A percentile compares a stretch with the other conserved stretches of the same genome.
Conservation (phyloP, 371 early-diverging fungal species). For the Parasitella parasitica region DNA sequence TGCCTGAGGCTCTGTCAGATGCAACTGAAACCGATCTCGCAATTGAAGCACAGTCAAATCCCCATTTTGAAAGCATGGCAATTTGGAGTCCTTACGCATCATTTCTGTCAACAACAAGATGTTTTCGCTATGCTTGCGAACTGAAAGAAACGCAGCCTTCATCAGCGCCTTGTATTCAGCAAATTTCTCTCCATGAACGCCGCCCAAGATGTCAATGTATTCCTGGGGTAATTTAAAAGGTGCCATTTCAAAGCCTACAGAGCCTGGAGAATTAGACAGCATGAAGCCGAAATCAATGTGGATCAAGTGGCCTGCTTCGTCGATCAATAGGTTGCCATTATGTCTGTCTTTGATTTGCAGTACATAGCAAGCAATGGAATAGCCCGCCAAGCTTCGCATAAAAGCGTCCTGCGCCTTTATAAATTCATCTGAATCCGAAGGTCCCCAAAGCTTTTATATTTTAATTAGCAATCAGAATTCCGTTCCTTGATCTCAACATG, state of each 20-base stretch:
- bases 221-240: constrained; percentile 98
- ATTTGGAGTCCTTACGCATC: constrained; percentile 87
- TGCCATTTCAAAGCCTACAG: constrained; percentile 96
- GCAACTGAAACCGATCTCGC: constrained; percentile 82
- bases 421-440: constrained; percentile 9
- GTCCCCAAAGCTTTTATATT: constrained; percentile 4
- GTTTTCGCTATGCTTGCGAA: constrained; percentile 82
- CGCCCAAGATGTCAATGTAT: constrained; percentile 93
- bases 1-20: constrained; percentile 85
- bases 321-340: constrained; percentile 96
- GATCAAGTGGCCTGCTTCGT: constrained; percentile 82
- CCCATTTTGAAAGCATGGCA: constrained; percentile 87
- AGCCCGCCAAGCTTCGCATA: constrained; percentile 93
- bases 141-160: constrained; percentile 77
- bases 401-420: constrained; percentile 59
- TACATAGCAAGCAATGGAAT: constrained; percentile 94
- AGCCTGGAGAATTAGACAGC: constrained; percentile 96
- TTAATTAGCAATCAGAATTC: neutral
- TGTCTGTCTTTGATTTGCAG: constrained; percentile 88
- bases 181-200: constrained; percentile 77
- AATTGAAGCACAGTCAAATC: constrained; percentile 64
- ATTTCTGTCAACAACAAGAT: constrained; percentile 84
- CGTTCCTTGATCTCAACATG: constrained; percentile 32
- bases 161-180: constrained; percentile 73
- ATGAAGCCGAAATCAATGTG: constrained; percentile 99